phyloP scores from a whole-genome alignment of 768 basidiomycete genomes.

The Tricholoma bakamatsutake region DNA sequence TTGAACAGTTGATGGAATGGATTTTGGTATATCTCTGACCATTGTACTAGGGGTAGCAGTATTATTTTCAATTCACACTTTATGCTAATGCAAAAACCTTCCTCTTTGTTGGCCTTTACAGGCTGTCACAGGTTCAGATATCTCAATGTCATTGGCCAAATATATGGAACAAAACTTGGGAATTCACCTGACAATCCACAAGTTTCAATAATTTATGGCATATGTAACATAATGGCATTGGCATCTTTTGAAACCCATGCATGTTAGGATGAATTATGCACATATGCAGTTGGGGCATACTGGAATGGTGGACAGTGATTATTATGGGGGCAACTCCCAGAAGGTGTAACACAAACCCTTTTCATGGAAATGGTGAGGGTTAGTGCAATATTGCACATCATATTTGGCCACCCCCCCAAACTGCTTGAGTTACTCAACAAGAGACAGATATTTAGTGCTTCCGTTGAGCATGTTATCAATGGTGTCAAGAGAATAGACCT shows the following conservation, averaged over 20 bases:
- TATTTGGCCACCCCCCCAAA: slow-evolving; percentile 4
- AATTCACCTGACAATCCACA: not conserved
- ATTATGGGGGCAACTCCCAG: slow-evolving; percentile 13
- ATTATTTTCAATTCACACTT: not conserved
- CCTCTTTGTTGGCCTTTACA: slow-evolving; percentile 4
- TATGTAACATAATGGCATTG: slow-evolving; percentile 1
- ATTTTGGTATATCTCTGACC: slow-evolving; percentile 5
- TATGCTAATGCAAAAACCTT: not conserved
- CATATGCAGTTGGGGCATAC: slow-evolving; percentile 10
- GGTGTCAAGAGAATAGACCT: not conserved
- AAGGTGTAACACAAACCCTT: slow-evolving; percentile 1
- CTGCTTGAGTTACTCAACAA: not conserved
- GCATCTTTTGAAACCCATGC: not conserved
- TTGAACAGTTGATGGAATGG: not conserved
- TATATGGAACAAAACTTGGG: not conserved
- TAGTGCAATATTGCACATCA: slow-evolving; percentile 10
- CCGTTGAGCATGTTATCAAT: not conserved
- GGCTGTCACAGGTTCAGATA: not conserved
- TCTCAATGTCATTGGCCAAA: not conserved
- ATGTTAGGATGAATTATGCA: not conserved
- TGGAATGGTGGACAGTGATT: not conserved
- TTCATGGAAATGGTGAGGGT: slow-evolving; percentile 6
- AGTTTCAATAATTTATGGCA: not conserved
- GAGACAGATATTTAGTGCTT: not conserved
- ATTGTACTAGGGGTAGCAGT: slow-evolving; percentile 2